Conservation (phyloP, 371 early-diverging fungal species). For the Catenaria anguillulae region DNA sequence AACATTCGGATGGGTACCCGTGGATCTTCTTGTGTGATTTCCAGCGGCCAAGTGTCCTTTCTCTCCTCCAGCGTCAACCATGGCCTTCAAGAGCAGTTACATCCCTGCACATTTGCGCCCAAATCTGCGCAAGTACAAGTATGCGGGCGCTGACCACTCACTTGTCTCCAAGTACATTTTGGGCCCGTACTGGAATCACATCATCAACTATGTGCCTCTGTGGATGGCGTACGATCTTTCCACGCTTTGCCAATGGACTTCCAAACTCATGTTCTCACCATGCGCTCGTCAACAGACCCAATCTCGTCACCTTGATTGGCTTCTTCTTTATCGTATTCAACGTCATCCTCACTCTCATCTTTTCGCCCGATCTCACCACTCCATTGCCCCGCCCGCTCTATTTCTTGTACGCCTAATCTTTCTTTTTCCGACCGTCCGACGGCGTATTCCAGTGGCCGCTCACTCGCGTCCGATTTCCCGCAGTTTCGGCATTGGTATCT, state of each 20-base stretch:
- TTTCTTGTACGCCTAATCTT: slow-evolving; percentile 18
- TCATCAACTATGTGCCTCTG: slow-evolving; percentile 72
- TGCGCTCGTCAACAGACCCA: slow-evolving; percentile 43
- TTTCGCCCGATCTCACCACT: slow-evolving; percentile 30
- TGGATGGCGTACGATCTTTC: slow-evolving; percentile 66
- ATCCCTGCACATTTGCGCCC: background rate
- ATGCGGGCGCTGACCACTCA: slow-evolving; percentile 74
- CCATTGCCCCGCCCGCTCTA: slow-evolving; percentile 40
- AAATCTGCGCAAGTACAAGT: slow-evolving; percentile 66
- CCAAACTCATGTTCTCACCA: no score
- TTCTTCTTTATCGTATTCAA: slow-evolving; percentile 36
- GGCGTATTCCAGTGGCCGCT: no score
- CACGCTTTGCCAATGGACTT: no score
- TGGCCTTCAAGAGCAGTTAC: background rate
- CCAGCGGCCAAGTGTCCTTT: no score
- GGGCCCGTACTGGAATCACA: slow-evolving; percentile 76
- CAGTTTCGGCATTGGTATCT: slow-evolving; percentile 20
- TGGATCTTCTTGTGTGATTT: no score
- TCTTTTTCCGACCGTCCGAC: no score
- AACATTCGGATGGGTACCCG: no score
- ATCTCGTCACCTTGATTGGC: slow-evolving; percentile 58
- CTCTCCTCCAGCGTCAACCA: no score
- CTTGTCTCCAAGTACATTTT: slow-evolving; percentile 72
- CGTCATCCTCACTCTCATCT: slow-evolving; percentile 23
- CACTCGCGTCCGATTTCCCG: no score